These are phyloP conservation scores for Peziza echinospora DNA, from an alignment of 495 filamentous ascomycete genomes.

Conservation along the genomic window DNA sequence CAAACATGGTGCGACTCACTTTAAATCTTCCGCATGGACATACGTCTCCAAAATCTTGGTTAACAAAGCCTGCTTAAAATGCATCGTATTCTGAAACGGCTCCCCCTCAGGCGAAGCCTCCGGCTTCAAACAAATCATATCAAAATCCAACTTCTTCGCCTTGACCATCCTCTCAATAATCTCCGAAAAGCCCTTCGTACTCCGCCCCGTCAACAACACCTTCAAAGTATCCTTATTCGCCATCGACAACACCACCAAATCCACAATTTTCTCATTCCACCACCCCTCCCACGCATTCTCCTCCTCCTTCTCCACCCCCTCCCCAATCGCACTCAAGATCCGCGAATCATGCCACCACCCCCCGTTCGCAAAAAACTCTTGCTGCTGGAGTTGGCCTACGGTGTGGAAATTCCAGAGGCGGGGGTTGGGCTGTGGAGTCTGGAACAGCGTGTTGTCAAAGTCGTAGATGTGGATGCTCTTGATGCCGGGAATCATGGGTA, in stretches of 20 bases:
- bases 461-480: slow-evolving; percentile 84
- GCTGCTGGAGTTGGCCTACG: slow-evolving; percentile 49
- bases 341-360: slow-evolving; percentile 95
- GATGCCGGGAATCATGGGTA: slow-evolving; percentile 24
- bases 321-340: slow-evolving; percentile 68
- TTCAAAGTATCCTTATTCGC: slow-evolving; percentile 70
- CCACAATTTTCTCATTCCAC: slow-evolving; percentile 91
- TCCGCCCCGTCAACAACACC: slow-evolving; percentile 75
- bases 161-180: slow-evolving; percentile 65
- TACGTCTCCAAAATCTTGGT: slow-evolving; percentile 67
- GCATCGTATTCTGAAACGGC: slow-evolving; percentile 54
- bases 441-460: slow-evolving; percentile 95
- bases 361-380: slow-evolving; percentile 57
- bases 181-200: slow-evolving; percentile 50
- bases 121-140: slow-evolving; percentile 78
- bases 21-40: slow-evolving; percentile 55
- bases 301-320: slow-evolving; percentile 68
- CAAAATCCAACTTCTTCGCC: slow-evolving; percentile 63
- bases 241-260: slow-evolving; percentile 61
- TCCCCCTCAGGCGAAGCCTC: slow-evolving; percentile 55
- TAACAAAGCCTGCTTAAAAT: slow-evolving; percentile 72
- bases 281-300: slow-evolving; percentile 68
- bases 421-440: slow-evolving; percentile 68
- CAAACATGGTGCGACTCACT: slow-evolving; percentile 19
- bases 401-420: slow-evolving; percentile 66